Conservation (phyloP, 176 grass and related monocot genomes). For the Poa pratensis region DNA sequence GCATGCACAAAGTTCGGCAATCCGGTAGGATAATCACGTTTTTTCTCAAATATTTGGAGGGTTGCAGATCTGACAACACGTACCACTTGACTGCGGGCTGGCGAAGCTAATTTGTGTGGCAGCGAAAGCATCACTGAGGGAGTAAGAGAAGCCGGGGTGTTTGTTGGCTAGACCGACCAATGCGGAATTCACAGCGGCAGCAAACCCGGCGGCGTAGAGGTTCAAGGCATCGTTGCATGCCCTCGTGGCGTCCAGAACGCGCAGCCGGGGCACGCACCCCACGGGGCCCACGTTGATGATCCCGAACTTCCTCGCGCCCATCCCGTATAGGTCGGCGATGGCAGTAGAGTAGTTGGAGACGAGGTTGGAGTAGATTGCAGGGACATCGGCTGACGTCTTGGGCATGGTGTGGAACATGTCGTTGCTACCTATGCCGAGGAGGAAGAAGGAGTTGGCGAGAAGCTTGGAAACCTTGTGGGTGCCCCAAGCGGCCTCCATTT, state of each 20-base stretch:
- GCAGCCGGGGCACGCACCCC: conserved; percentile 35
- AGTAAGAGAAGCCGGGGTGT: conserved; percentile 38
- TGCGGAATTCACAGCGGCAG: not conserved
- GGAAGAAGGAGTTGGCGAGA: conserved; percentile 48
- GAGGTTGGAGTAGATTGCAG: conserved; percentile 6
- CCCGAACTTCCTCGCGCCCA: conserved; percentile 52
- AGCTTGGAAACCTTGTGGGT: not conserved
- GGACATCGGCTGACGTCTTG: not conserved
- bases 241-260: conserved; percentile 7
- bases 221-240: conserved; percentile 40
- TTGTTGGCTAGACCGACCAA: not conserved
- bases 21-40: not conserved
- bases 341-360: conserved; percentile 32
- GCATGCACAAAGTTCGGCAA: not conserved
- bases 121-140: not conserved
- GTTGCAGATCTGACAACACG: not conserved
- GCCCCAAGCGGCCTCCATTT: conserved; percentile 19
- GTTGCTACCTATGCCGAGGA: conserved; percentile 40
- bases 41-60: not conserved
- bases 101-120: not conserved
- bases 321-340: conserved; percentile 21
- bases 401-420: conserved; percentile 36
- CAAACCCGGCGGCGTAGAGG: conserved; percentile 35
- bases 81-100: not conserved
- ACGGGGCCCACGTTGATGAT: conserved; percentile 38